phyloP scores from a whole-genome alignment of 805 yeast genomes.

The Torulaspora delbrueckii region DNA sequence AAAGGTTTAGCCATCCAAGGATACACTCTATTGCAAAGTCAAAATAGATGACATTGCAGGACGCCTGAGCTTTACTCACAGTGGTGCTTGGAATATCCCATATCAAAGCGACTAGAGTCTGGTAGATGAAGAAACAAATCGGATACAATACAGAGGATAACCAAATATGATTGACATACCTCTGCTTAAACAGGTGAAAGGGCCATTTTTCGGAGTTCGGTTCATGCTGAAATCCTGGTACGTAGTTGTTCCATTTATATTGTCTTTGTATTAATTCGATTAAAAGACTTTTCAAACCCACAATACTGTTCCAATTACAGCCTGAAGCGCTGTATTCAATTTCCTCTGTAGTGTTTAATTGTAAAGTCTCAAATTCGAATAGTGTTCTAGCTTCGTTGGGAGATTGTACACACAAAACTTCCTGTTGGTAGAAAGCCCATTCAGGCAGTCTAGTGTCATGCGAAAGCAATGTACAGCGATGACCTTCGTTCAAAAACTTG shows the following conservation, averaged over 20 bases:
- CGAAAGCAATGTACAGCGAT: slow-evolving; percentile 67
- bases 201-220: slow-evolving; percentile 22
- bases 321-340: slow-evolving; percentile 2
- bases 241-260: slow-evolving; percentile 22
- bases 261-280: slow-evolving; percentile 13
- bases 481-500: slow-evolving; percentile 60
- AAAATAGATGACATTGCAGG: slow-evolving; percentile 9
- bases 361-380: slow-evolving; percentile 61
- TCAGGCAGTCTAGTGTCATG: slow-evolving; percentile 71
- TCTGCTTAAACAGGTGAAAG: slow-evolving; percentile 5
- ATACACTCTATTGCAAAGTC: slow-evolving; percentile 20
- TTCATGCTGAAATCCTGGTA: slow-evolving; percentile 12
- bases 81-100: slow-evolving; percentile 8
- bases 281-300: slow-evolving; percentile 2
- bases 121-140: slow-evolving; percentile 4
- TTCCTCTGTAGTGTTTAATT: background rate
- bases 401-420: slow-evolving; percentile 76
- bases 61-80: background rate
- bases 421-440: slow-evolving; percentile 83
- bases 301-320: background rate
- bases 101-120: background rate
- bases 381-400: slow-evolving; percentile 64
- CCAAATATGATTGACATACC: slow-evolving; percentile 18
- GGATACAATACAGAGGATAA: slow-evolving; percentile 14
- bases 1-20: slow-evolving; percentile 32